A percentile compares a stretch with the other conserved stretches of the same genome.
These are phyloP conservation scores for Heliophila coronopifolia DNA, from an alignment of 441 rosid species.

Conservation along the genomic window DNA sequence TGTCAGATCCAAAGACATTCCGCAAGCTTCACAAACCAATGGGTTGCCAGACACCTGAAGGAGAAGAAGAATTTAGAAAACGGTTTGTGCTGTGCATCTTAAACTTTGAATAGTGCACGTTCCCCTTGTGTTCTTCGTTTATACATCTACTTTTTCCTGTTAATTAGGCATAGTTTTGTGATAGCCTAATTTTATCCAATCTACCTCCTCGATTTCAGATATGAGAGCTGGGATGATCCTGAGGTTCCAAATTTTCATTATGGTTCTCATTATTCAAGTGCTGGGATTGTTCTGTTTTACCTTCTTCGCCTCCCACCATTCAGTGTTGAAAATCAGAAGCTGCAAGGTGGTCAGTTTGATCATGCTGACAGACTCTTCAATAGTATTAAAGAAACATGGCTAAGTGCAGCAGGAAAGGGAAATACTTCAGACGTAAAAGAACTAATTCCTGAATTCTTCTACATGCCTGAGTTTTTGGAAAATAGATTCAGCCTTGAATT, in stretches of 20 bases:
- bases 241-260: constrained; percentile 99
- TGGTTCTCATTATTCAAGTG: constrained; percentile 99
- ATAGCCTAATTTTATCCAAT: no score
- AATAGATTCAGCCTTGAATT: constrained; percentile 81
- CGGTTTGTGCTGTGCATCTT: constrained; percentile 47
- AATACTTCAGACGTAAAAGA: constrained; percentile 99
- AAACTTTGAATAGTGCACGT: constrained; percentile 7
- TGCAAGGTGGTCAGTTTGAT: constrained; percentile 99
- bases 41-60: constrained; percentile 99
- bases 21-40: constrained; percentile 96
- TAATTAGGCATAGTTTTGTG: constrained; percentile 12
- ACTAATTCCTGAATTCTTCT: constrained; percentile 97
- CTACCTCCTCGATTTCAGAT: constrained; percentile 47
- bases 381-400: constrained; percentile 93
- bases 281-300: constrained; percentile 98
- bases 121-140: background rate
- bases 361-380: constrained; percentile 99
- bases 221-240: constrained; percentile 99
- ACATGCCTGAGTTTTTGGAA: constrained; percentile 95
- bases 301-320: constrained; percentile 98
- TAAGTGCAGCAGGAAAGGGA: constrained; percentile 98
- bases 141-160: constrained; percentile 2
- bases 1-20: constrained; percentile 79
- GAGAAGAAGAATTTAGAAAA: constrained; percentile 97
- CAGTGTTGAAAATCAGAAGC: constrained; percentile 96